Evolutionary conservation across 495 filamentous ascomycete species (phyloP), one percentile per base, ranked within the genome.

Genomic region (Geoglossum glabrum): DNA sequence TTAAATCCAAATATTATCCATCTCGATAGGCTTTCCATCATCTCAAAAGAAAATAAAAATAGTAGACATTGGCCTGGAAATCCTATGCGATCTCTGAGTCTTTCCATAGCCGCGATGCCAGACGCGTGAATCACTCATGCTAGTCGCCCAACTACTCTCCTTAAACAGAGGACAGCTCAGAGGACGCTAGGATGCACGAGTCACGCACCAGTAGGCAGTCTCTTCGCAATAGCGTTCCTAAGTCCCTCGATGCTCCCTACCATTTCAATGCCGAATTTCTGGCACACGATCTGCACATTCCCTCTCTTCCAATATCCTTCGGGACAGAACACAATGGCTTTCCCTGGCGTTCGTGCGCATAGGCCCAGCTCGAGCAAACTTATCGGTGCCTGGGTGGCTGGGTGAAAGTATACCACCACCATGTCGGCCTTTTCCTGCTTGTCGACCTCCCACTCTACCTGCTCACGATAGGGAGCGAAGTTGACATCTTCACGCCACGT

Each of bases 361-460:
- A 83, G 67, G 0, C 79, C 77, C 17, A 79, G 64, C 63, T 79
- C 76, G 4, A 78, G 57, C 61, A 80, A 60, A 38, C 69, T 75
- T 9, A 80, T 67, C 1, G 75, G 73, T 11, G 74, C 72, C 38
- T 60, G 56, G 0, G 74, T 73, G 9, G 54, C 64, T 0, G 70
- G 67, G 36, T 77, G 72, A 49, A 80, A 80, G 62, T 74, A 81
- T 28, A 83, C 58, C 8, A 75, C 74, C 7, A 82, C 68, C 19
- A 81, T 55, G 57, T 78, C 73, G 7, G 74, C 76, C 0, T 46
- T 56, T 43, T 77, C 74, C 57, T 76, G 72, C 64, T 70, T 76
- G 21, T 76, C 69, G 10, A 82, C 68, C 66, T 84, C 79, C 79
- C 78, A 82, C 38, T 73, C 67, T 0, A 79, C 76, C 64, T 83